phyloP scores from a whole-genome alignment of 345 rosid species.

The Cardamine resedifolia region DNA sequence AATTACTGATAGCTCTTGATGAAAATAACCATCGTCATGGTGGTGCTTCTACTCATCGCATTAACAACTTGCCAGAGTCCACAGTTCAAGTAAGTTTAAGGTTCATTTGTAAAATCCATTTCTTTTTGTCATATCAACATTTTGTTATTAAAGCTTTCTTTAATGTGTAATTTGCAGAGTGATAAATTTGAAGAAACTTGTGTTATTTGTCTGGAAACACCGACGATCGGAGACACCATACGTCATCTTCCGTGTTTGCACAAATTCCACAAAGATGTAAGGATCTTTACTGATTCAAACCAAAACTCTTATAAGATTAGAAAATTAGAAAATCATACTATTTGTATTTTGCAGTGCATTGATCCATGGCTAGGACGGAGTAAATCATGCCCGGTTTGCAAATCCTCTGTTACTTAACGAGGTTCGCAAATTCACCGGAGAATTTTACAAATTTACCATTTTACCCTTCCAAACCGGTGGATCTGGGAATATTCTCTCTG shows the following conservation, averaged over 20 bases:
- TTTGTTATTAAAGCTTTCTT: not conserved
- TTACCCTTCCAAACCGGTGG: slow-evolving; percentile 8
- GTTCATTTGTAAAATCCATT: not conserved
- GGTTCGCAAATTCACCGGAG: not conserved
- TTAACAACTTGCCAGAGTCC: slow-evolving; percentile 78
- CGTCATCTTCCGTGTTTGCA: slow-evolving; percentile 98
- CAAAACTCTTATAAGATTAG: not conserved
- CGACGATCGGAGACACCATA: slow-evolving; percentile 69
- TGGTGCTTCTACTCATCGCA: slow-evolving; percentile 66
- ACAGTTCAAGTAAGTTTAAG: slow-evolving; percentile 52
- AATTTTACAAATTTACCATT: not conserved
- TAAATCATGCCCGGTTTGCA: slow-evolving; percentile 87
- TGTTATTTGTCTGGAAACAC: slow-evolving; percentile 83
- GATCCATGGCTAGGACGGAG: slow-evolving; percentile 90
- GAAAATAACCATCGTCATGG: slow-evolving; percentile 58
- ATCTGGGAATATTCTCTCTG: not conserved
- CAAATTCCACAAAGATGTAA: slow-evolving; percentile 93
- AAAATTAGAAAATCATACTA: not conserved
- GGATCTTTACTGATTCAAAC: slow-evolving; percentile 18
- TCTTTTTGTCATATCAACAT: not conserved
- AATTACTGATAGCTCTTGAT: slow-evolving; percentile 88
- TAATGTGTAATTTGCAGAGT: slow-evolving; percentile 44
- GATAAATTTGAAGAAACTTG: slow-evolving; percentile 69
- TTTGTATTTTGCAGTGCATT: slow-evolving; percentile 65
- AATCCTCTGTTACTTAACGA: slow-evolving; percentile 61